phyloP scores from a whole-genome alignment of 1,284 basidiomycete species.

The Farysia itapuensis region DNA sequence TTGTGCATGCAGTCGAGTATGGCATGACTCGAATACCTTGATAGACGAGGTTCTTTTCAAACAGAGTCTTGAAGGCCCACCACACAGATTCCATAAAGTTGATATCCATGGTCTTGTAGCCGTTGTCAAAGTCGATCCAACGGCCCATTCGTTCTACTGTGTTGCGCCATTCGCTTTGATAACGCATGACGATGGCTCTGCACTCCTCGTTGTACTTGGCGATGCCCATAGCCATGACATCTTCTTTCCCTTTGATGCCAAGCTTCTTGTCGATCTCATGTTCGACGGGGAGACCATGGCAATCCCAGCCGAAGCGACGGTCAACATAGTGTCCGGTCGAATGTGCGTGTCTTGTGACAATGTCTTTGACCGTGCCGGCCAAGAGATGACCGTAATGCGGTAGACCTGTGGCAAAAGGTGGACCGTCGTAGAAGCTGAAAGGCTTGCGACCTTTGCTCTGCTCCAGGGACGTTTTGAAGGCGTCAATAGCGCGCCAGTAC shows the following conservation, averaged over 20 bases:
- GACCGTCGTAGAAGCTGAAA: conserved; percentile 96
- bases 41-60: conserved; percentile 91
- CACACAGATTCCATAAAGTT: conserved; percentile 97
- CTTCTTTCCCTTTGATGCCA: conserved; percentile 85
- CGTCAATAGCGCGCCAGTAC: conserved; percentile 96
- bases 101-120: conserved; percentile 94
- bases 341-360: conserved; percentile 91
- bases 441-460: conserved; percentile 85
- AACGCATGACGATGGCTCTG: conserved; percentile 95
- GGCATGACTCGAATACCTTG: conserved; percentile 95
- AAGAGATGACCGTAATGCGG: conserved; percentile 81
- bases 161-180: conserved; percentile 85
- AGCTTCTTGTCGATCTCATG: conserved; percentile 99
- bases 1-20: conserved; percentile 94
- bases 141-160: conserved; percentile 98
- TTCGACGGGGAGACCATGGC: conserved; percentile 96
- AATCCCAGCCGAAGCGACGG: conserved; percentile 98
- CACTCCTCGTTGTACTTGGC: conserved; percentile 97
- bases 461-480: conserved; percentile 90
- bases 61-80: conserved; percentile 98
- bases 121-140: conserved; percentile 99
- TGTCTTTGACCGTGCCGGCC: conserved; percentile 89
- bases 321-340: conserved; percentile 91
- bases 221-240: conserved; percentile 95
- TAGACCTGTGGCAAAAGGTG: conserved; percentile 94